Evolutionary conservation across 768 basidiomycete genomes (phyloP), one percentile per base, ranked within the genome.

Genomic region (Xerocomellus chrysenteron): DNA sequence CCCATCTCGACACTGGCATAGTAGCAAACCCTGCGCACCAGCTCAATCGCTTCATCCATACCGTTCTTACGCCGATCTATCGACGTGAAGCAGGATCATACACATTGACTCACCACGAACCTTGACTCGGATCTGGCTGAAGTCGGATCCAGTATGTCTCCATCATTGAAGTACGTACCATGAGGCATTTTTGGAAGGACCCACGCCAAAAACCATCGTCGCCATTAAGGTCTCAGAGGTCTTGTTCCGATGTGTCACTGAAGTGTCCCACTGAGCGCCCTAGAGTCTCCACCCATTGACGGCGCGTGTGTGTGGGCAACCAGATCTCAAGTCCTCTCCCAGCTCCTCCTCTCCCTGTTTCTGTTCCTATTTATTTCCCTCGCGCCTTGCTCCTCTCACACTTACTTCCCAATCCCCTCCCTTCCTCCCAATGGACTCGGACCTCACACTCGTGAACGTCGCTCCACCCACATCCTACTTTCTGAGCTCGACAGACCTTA

Each of bases 391-490:
- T 16, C 24, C 44, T 24, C 21, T 37, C 32, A 5, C 33, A 11
- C 21, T 44, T 36, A 4, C 28, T 7, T 26, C 33, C n/a, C 12
- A 16, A n/a, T 19, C 19, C 8, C 11, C 9, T 4, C n/a, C 17
- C 4, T 33, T 9, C n/a, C 16, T 44, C n/a, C 14, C 19, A 47
- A 73, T 71, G 70, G 67, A 71, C 50, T 71, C 70, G 12, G 16
- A 63, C 14, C 12, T 54, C 44, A 71, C 70, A 1, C 71, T 71
- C 43, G 71, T 71, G 14, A 59, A 50, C 37, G 47, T 54, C 11
- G 4, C 50, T 8, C 67, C 67, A 19, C 70, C 71, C 24, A 73
- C 65, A 13, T 1, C 51, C 40, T 73, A 73, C 59, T 71, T 59
- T 40, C 32, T 71, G 37, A 69, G 65, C 49, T 60, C 58, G 12